Evolutionary conservation across 2,329 filamentous ascomycete genomes (phyloP).

Genomic region (Colletotrichum phormii): DNA sequence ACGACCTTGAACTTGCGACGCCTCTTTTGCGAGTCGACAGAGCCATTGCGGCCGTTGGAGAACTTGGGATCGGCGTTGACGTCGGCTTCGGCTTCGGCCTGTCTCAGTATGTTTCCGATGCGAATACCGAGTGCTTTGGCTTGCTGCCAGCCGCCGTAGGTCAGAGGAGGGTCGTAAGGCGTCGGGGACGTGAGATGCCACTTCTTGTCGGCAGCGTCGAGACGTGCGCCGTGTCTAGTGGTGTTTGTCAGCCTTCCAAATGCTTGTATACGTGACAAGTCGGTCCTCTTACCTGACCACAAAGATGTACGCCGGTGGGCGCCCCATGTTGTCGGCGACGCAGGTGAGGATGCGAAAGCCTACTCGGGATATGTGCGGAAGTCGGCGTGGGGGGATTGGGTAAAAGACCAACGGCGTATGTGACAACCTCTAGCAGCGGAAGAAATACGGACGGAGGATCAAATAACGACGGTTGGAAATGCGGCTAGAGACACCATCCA

Average conservation of each 20-base stretch:
- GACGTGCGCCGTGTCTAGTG: slow-evolving; percentile 83
- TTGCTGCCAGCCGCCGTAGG: slow-evolving; percentile 94
- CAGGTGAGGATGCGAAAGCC: slow-evolving; percentile 1
- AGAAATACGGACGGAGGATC: slow-evolving; percentile 17
- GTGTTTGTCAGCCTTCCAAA: slow-evolving; percentile 6
- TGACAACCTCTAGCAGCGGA: slow-evolving; percentile 8
- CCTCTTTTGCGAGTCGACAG: slow-evolving; percentile 46
- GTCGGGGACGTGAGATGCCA: slow-evolving; percentile 95
- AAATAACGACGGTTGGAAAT: slow-evolving; percentile 11
- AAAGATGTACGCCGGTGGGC: slow-evolving; percentile 56
- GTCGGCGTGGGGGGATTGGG: slow-evolving; percentile 3
- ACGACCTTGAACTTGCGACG: slow-evolving; percentile 80
- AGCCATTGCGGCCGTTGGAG: slow-evolving; percentile 38
- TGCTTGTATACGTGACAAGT: neutral
- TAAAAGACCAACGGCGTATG: slow-evolving; percentile 7
- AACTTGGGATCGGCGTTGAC: slow-evolving; percentile 44
- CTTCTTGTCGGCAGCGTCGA: slow-evolving; percentile 93
- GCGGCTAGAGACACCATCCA: slow-evolving; percentile 22
- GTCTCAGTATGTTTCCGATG: slow-evolving; percentile 79
- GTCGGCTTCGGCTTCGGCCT: slow-evolving; percentile 61
- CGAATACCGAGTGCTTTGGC: slow-evolving; percentile 83
- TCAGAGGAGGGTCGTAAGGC: slow-evolving; percentile 94
- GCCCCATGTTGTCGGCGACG: slow-evolving; percentile 49
- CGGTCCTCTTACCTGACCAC: slow-evolving; percentile 53
- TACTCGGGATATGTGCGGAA: neutral